Conservation (phyloP, 169 alveolate species). For the Eimeria tenella region DNA sequence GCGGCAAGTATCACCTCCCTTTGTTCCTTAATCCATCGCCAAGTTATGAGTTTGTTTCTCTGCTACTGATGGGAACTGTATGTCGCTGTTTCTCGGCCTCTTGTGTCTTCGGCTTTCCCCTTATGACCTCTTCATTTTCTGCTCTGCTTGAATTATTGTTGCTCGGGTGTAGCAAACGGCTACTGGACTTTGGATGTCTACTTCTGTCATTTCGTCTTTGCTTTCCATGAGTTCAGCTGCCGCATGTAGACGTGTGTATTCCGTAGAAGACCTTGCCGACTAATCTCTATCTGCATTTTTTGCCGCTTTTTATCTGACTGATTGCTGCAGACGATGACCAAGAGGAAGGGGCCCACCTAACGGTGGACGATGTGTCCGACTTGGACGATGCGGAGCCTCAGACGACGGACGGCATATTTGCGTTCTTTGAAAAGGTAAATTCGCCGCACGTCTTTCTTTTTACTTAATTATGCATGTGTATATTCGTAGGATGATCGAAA, state of each 20-base stretch:
- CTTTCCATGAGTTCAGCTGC: not conserved
- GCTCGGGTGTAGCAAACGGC: too few relatives aligned
- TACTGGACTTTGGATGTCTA: not conserved
- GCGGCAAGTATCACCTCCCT: slow-evolving; percentile 9
- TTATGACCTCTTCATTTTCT: not conserved
- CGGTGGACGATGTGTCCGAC: slow-evolving; percentile 16
- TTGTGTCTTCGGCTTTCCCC: not conserved
- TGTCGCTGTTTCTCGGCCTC: too few relatives aligned
- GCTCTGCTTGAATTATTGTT: not conserved
- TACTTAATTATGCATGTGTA: not conserved
- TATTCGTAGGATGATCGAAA: too few relatives aligned
- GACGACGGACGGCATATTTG: slow-evolving; percentile 22
- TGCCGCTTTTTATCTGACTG: not conserved
- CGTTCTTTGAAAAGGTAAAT: slow-evolving; percentile 1
- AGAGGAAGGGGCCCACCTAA: slow-evolving; percentile 6
- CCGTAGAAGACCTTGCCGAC: too few relatives aligned
- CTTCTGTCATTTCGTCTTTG: not conserved
- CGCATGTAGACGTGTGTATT: too few relatives aligned
- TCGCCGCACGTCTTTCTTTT: not conserved
- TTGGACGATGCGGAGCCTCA: slow-evolving; percentile 29
- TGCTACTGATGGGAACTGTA: too few relatives aligned
- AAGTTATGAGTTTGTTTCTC: not conserved
- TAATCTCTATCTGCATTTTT: not conserved
- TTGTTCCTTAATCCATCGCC: not conserved
- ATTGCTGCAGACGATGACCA: slow-evolving; percentile 7